These are phyloP conservation scores for Salisapilia sapeloensis DNA, from an alignment of 352 stramenopile genomes.

Conservation along the genomic window DNA sequence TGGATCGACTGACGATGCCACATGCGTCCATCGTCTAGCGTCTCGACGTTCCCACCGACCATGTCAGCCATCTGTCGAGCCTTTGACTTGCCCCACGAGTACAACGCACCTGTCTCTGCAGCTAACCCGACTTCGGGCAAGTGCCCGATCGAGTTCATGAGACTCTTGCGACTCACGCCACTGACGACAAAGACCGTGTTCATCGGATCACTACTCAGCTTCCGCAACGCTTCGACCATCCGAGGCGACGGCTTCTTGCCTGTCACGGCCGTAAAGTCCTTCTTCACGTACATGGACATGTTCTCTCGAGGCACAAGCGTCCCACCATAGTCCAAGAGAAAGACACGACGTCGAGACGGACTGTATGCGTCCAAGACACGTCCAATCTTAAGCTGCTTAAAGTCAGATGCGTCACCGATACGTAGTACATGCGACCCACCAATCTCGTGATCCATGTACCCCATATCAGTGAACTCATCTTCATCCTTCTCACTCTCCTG, in stretches of 20 bases:
- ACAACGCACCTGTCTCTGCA: conserved; percentile 89
- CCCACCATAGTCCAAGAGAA: conserved; percentile 96
- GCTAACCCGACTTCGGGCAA: conserved; percentile 88
- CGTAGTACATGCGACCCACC: conserved; percentile 54
- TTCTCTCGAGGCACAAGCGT: conserved; percentile 87
- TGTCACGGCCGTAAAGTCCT: conserved; percentile 89
- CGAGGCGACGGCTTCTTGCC: conserved; percentile 80
- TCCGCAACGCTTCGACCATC: conserved; percentile 80
- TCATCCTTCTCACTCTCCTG: conserved; percentile 51
- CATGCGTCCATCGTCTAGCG: conserved; percentile 15
- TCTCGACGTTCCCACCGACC: no score
- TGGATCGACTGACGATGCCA: conserved; percentile 71
- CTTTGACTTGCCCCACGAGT: conserved; percentile 64
- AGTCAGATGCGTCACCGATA: conserved; percentile 47
- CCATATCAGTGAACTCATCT: conserved; percentile 66
- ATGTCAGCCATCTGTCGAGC: conserved; percentile 6
- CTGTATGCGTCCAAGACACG: conserved; percentile 78
- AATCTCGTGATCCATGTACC: conserved; percentile 81
- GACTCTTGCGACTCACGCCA: conserved; percentile 82
- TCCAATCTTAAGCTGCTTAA: conserved; percentile 70
- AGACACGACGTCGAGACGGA: conserved; percentile 77
- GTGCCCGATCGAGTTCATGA: conserved; percentile 84
- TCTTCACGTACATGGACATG: conserved; percentile 94
- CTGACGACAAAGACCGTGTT: conserved; percentile 98
- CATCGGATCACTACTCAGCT: conserved; percentile 78